These are phyloP conservation scores for Viola pubescens DNA, from an alignment of 441 rosid genomes.

Conservation along the genomic window DNA sequence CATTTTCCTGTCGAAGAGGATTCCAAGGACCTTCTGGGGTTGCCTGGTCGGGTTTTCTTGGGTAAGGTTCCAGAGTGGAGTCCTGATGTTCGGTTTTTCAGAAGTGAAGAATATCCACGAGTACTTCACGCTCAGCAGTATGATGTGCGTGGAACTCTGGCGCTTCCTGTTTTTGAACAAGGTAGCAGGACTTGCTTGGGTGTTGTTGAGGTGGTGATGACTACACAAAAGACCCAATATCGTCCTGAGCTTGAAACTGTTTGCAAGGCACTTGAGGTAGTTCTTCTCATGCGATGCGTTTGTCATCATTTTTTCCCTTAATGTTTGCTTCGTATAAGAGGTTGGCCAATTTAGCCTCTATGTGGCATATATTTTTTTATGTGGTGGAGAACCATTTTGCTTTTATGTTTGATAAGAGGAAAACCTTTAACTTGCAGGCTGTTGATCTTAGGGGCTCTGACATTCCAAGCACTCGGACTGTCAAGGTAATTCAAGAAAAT, in stretches of 20 bases:
- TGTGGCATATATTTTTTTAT: background rate
- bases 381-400: background rate
- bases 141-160: conserved; percentile 76
- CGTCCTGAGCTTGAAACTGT: conserved; percentile 70
- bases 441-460: conserved; percentile 75
- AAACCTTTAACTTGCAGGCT: conserved; percentile 38
- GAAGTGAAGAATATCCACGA: conserved; percentile 77
- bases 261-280: conserved; percentile 82
- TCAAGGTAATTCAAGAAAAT: conserved; percentile 42
- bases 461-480: conserved; percentile 25
- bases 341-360: background rate
- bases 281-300: conserved; percentile 4
- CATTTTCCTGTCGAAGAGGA: conserved; percentile 70
- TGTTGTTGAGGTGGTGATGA: conserved; percentile 81
- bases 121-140: conserved; percentile 59
- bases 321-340: no score
- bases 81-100: conserved; percentile 84
- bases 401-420: background rate
- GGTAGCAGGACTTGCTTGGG: conserved; percentile 79
- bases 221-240: conserved; percentile 52
- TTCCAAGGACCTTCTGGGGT: conserved; percentile 51
- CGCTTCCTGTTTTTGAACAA: conserved; percentile 88
- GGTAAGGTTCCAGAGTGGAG: conserved; percentile 90
- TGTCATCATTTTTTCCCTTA: no score
- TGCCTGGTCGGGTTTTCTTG: conserved; percentile 86